Evolutionary conservation across 2,329 filamentous ascomycete species (phyloP).

Genomic region (Alternaria novae-zelandiae): DNA sequence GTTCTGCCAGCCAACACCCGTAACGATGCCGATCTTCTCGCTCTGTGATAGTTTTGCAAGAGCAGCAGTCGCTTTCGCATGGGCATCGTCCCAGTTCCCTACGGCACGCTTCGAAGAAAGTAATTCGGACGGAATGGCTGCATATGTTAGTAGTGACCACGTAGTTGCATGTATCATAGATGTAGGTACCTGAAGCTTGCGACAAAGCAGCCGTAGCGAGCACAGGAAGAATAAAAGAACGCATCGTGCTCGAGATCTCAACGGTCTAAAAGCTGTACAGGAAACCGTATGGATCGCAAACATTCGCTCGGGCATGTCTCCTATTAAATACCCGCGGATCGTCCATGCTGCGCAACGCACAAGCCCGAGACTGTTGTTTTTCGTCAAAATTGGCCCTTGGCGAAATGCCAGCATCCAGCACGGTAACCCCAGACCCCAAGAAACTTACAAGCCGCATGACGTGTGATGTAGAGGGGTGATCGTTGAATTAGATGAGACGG

Average conservation of each 20-base stretch:
- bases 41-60: constrained; percentile 48
- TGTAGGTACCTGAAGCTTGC: constrained; percentile 26
- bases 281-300: neutral
- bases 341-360: constrained; percentile 2
- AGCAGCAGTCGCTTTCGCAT: constrained; percentile 49
- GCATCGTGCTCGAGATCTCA: constrained; percentile 27
- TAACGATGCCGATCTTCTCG: constrained; percentile 51
- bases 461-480: constrained; percentile 33
- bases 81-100: constrained; percentile 47
- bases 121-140: constrained; percentile 30
- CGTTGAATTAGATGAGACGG: constrained; percentile 35
- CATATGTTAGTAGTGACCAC: constrained; percentile 3
- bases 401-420: constrained; percentile 12
- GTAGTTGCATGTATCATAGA: neutral
- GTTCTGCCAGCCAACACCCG: constrained; percentile 43
- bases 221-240: constrained; percentile 29
- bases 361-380: constrained; percentile 12
- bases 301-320: constrained; percentile 4
- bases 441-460: constrained; percentile 3
- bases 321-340: constrained; percentile 29
- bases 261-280: neutral
- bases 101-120: constrained; percentile 30
- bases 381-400: constrained; percentile 29
- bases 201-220: constrained; percentile 30
- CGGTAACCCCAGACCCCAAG: constrained; percentile 1